Evolutionary conservation across 2,329 filamentous ascomycete species (phyloP), one percentile per base, ranked within the genome.

Genomic region (Pseudogymnoascus sp.): DNA sequence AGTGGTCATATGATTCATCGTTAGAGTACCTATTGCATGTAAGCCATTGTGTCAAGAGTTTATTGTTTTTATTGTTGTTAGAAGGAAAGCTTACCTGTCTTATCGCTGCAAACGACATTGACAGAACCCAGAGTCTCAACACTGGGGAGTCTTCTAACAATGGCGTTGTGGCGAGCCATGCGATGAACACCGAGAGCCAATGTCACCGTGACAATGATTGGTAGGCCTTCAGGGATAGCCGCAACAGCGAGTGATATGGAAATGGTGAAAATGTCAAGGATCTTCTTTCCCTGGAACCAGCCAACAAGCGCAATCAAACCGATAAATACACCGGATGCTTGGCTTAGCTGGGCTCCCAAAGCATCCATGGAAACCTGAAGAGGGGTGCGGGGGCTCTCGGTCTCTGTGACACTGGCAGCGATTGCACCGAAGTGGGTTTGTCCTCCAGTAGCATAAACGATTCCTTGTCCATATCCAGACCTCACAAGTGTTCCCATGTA

Each of bases 81-180:
- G 57, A 43, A 50, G 12, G 58, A 14, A 12, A 59, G 64, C 72
- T 68, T 75, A 85, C 85, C 91, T 43, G 94, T 99, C 77, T 99
- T 99, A 78, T 99, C 94, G 67, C 91, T 97, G 77, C 95, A 99
- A 6, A 99, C 91, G n/a, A 99, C 92, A 69, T 97, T 99, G 62
- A 99, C 94, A n/a, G 92, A 97, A 7, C 95, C 95, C 4, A 99
- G 77, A 0, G 94, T 99, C 73, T 99, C 94, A 7, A 99, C 95
- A 74, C 94, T 97, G 20, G 95, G 95, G 75, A 99, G 88, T 71
- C 90, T 88, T 67, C 94, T 88, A 63, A 99, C 93, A 72, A 99
- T 99, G 7, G 94, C 94, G 72, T 96, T 90, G 68, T 93, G 86
- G 70, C 87, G 91, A 63, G 94, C 95, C 94, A 99, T 99, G 62